Base-by-base conservation (phyloP, 805 yeast genomes). In the Saccharomycopsis sp. region DNA sequence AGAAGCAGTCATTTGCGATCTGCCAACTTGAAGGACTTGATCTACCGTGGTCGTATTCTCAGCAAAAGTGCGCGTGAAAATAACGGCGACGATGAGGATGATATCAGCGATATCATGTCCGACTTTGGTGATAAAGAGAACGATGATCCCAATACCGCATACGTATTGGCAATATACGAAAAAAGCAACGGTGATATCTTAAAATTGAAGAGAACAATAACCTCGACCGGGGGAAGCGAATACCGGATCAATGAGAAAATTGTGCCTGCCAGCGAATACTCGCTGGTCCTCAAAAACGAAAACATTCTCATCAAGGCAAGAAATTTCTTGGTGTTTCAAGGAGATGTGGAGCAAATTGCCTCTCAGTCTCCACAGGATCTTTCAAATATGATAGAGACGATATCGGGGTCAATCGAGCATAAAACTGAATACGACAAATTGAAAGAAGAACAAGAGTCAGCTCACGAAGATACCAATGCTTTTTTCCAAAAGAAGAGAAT, bases 301-400 rank as follows among this genome's bases (percentile, higher is more conserved):
- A 89, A 89, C 65, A 90, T 92, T 57, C 73, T 91, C 60, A 87
- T 91, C 63, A 89, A 87, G 67, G 97, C 97, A 0, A 80, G 89
- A 67, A 94, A 94, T 69, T 92, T 92, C 66, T 73, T 94, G 60
- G 98, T 94, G 5, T 91, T 92, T 68, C 99, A 94, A 74, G 98
- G 99, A 60, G 98, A 92, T 68, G 96, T 94, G 54, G 98, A 92
- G 69, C 87, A 84, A 64, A 84, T 94, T 47, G 98, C 98, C 0
- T 79, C 96, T 0, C 96, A 91, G 68, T 82, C 92, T 0, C 82
- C 97, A 0, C 70, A 71, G 23, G 96, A 90, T 44, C 75, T 94
- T 60, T 82, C 95, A 1, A 77, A 73, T 50, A 70, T 91, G 61
- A 74, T 94, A 56, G 99, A 94, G 71, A 82, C 82, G 15, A 83